Evolutionary conservation across 169 alveolate species (phyloP).

Genomic region (Cryptosporidium ubiquitum): DNA sequence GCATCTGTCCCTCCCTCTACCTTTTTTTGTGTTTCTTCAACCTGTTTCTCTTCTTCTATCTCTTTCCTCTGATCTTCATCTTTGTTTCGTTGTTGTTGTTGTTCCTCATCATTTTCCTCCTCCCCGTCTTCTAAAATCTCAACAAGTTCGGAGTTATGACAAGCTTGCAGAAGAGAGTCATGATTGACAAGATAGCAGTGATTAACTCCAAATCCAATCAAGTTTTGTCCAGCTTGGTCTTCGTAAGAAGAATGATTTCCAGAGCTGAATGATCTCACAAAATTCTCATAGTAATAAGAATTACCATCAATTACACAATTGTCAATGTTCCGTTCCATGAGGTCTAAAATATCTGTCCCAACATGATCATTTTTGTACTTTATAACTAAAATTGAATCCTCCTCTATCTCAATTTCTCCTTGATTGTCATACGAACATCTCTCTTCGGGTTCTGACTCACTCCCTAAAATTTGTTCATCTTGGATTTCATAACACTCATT

Average conservation of each 20-base stretch:
- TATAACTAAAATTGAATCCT: slow-evolving; percentile 30
- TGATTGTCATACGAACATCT: neutral
- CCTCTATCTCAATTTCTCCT: slow-evolving; percentile 64
- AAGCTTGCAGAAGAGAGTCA: neutral
- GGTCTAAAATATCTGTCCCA: slow-evolving; percentile 10
- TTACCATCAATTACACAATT: slow-evolving; percentile 57
- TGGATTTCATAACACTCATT: neutral
- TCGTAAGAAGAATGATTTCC: neutral
- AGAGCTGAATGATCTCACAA: slow-evolving; percentile 28
- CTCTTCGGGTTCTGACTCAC: slow-evolving; percentile 10
- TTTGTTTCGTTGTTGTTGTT: too few relatives aligned
- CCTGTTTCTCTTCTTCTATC: neutral
- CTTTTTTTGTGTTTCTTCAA: neutral
- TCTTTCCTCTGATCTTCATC: neutral
- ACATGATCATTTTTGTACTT: slow-evolving; percentile 18
- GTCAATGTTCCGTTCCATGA: slow-evolving; percentile 37
- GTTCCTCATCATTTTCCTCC: neutral
- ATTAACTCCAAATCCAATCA: neutral
- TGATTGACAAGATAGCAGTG: neutral
- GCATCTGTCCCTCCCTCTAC: neutral
- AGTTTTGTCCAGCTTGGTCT: neutral
- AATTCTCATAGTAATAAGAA: slow-evolving; percentile 30
- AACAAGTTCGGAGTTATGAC: neutral
- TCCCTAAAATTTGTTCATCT: slow-evolving; percentile 1
- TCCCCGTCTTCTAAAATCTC: neutral